A percentile compares a stretch with the other conserved stretches of the same genome.
phyloP scores from a whole-genome alignment of 2,329 filamentous ascomycete genomes.

The Fusarium sp. region DNA sequence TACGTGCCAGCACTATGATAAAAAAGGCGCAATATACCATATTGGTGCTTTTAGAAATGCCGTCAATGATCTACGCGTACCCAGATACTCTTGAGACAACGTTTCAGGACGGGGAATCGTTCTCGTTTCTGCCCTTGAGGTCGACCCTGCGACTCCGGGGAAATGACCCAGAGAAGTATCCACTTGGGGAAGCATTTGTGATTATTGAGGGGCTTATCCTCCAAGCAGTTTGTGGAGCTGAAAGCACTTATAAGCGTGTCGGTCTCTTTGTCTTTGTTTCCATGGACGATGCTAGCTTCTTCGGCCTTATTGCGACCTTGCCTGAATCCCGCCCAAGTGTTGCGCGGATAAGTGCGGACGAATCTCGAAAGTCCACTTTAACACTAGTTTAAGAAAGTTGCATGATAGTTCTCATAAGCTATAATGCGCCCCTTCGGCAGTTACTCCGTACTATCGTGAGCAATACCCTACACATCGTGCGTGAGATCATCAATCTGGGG shows the following conservation, averaged over 20 bases:
- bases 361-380: background rate
- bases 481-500: background rate
- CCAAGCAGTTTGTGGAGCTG: fast-evolving
- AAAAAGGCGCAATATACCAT: too few relatives aligned
- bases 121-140: background rate
- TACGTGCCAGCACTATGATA: too few relatives aligned
- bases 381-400: background rate
- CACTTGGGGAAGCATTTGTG: background rate
- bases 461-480: background rate
- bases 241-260: background rate
- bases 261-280: background rate
- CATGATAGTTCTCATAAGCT: too few relatives aligned
- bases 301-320: background rate
- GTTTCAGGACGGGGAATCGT: background rate
- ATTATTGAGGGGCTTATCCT: background rate
- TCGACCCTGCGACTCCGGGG: background rate
- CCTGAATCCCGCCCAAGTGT: background rate
- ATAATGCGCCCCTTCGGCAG: too few relatives aligned
- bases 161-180: too few relatives aligned
- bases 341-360: background rate
- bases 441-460: too few relatives aligned
- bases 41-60: background rate
- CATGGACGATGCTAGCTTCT: background rate
- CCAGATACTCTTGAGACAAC: background rate
- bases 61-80: background rate